Percentiles rank a stretch among this genome's conserved stretches.
These are phyloP conservation scores for Boletus fagicola DNA, from an alignment of 768 basidiomycete genomes.

Conservation along the genomic window DNA sequence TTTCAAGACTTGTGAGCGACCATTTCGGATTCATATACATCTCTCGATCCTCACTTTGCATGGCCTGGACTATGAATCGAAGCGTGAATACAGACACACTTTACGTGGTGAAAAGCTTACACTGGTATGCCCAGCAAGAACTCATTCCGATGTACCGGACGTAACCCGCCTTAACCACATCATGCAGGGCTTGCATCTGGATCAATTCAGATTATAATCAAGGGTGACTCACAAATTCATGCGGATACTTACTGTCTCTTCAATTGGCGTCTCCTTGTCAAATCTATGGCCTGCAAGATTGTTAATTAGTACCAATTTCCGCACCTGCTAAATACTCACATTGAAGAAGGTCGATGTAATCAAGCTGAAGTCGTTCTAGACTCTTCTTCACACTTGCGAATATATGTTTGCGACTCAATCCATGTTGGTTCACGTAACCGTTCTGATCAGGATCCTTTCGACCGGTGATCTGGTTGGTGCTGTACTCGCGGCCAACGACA, in stretches of 20 bases:
- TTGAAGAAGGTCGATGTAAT: slow-evolving; percentile 60
- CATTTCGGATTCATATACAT: neutral
- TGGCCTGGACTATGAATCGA: slow-evolving; percentile 34
- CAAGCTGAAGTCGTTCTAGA: slow-evolving; percentile 42
- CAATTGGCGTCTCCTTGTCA: slow-evolving; percentile 50
- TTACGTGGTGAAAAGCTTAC: slow-evolving; percentile 18
- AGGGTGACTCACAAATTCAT: neutral
- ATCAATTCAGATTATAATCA: neutral
- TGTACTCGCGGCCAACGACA: slow-evolving; percentile 29
- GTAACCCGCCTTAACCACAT: slow-evolving; percentile 48
- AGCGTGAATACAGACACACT: neutral
- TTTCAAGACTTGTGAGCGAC: slow-evolving; percentile 1
- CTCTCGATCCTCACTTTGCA: slow-evolving; percentile 34
- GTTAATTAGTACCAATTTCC: neutral
- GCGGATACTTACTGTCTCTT: slow-evolving; percentile 35
- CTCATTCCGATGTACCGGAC: slow-evolving; percentile 48
- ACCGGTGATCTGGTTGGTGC: slow-evolving; percentile 8
- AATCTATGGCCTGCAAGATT: slow-evolving; percentile 43
- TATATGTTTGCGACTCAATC: slow-evolving; percentile 54
- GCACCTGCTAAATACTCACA: slow-evolving; percentile 27
- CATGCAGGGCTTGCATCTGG: slow-evolving; percentile 49
- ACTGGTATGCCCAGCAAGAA: slow-evolving; percentile 42
- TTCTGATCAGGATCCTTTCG: slow-evolving; percentile 33
- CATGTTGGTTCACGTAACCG: slow-evolving; percentile 49
- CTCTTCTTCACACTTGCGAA: slow-evolving; percentile 52